These are phyloP conservation scores for Beauveria pseudobassiana DNA, from an alignment of 2,329 filamentous ascomycete genomes.

Conservation along the genomic window DNA sequence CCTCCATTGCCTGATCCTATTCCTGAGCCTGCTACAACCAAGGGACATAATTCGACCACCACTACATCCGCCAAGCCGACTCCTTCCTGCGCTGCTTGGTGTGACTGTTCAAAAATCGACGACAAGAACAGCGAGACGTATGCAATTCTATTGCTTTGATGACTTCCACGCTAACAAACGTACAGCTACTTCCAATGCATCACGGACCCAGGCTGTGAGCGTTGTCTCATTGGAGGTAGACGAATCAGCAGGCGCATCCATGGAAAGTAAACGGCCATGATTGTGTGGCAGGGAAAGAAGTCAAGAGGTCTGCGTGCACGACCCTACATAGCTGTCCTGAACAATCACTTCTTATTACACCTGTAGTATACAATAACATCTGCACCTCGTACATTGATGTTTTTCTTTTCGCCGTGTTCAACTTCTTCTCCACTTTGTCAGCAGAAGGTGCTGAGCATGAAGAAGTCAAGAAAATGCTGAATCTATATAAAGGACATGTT, in stretches of 20 bases:
- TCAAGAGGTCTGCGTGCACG: not conserved
- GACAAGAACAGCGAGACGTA: slow-evolving; percentile 21
- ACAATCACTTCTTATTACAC: slow-evolving; percentile 7
- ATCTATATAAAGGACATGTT: slow-evolving; percentile 9
- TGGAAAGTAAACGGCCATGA: not conserved
- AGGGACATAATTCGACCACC: slow-evolving; percentile 8
- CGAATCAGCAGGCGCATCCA: not conserved
- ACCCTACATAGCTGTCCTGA: not conserved
- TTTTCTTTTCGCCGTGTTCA: not conserved
- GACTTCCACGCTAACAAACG: not conserved
- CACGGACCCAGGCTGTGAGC: slow-evolving; percentile 19
- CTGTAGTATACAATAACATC: slow-evolving; percentile 11
- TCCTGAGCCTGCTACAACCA: slow-evolving; percentile 12
- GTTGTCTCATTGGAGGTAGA: slow-evolving; percentile 14
- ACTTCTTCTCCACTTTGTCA: not conserved
- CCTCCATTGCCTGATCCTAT: not conserved
- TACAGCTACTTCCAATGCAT: slow-evolving; percentile 23
- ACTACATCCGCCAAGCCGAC: slow-evolving; percentile 1
- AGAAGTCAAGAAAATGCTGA: slow-evolving; percentile 4
- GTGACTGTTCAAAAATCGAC: slow-evolving; percentile 21
- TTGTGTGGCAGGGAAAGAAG: too few relatives aligned
- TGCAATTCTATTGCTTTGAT: not conserved
- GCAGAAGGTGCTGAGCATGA: not conserved
- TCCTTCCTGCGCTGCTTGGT: slow-evolving; percentile 15
- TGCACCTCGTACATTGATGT: slow-evolving; percentile 6